Evolutionary conservation across 768 basidiomycete species (phyloP).

Genomic region (Auricularia heimuer): DNA sequence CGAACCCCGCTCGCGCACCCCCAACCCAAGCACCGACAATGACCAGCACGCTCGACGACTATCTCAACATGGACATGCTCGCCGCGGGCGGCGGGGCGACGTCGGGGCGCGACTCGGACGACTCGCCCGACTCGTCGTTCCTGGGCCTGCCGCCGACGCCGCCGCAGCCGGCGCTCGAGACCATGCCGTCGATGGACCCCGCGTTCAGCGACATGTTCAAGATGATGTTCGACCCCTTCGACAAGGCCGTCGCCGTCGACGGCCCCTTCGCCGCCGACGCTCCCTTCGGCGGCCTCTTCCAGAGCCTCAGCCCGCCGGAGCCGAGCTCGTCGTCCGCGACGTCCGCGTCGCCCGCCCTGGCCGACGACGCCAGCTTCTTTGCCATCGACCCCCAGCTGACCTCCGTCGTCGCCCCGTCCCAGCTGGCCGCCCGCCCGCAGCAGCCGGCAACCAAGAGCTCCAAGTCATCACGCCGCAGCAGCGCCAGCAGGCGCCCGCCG

Average conservation of each 20-base stretch:
- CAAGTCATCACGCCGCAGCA: no score
- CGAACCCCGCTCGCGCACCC: background rate
- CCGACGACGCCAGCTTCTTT: slow-evolving; percentile 13
- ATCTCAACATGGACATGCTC: slow-evolving; percentile 12
- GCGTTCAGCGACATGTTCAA: slow-evolving; percentile 28
- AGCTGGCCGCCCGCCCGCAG: background rate
- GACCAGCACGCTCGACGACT: slow-evolving; percentile 7
- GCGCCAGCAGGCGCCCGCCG: background rate
- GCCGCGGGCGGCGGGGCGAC: slow-evolving; percentile 20
- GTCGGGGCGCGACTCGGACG: slow-evolving; percentile 25
- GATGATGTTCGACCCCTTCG: slow-evolving; percentile 29
- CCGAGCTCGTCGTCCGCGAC: slow-evolving; percentile 11
- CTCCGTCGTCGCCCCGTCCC: slow-evolving; percentile 20
- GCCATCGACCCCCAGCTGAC: slow-evolving; percentile 66
- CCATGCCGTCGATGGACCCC: slow-evolving; percentile 7
- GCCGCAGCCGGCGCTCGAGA: slow-evolving; percentile 27
- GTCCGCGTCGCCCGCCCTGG: slow-evolving; percentile 21
- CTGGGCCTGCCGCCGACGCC: slow-evolving; percentile 34
- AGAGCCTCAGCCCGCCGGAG: slow-evolving; percentile 21
- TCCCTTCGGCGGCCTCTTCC: slow-evolving; percentile 34
- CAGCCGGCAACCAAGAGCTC: background rate
- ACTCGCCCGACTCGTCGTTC: slow-evolving; percentile 26
- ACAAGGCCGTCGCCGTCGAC: slow-evolving; percentile 12
- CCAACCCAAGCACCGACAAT: background rate
- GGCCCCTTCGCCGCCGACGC: slow-evolving; percentile 13